Percentiles rank a stretch among this genome's conserved stretches.
Conservation (phyloP, 2,329 filamentous ascomycete genomes). For the Uncinocarpus reesii region DNA sequence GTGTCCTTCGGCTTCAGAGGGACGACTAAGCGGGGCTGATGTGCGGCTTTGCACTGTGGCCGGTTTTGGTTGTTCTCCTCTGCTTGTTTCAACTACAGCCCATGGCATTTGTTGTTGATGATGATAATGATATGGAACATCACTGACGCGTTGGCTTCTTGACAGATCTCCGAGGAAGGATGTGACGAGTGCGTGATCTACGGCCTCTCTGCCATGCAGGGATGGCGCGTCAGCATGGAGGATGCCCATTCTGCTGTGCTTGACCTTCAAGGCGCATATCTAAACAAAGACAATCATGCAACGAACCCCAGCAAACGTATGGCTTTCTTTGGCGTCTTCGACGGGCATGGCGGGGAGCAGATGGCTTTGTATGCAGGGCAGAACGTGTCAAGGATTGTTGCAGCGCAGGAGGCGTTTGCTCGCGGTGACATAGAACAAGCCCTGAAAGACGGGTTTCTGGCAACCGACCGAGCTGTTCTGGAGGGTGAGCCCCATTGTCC, state of each 20-base stretch:
- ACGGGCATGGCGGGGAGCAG: slow-evolving; percentile 94
- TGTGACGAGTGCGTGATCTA: slow-evolving; percentile 88
- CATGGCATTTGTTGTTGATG: slow-evolving; percentile 4
- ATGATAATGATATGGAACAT: slow-evolving; percentile 17
- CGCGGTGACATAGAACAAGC: slow-evolving; percentile 87
- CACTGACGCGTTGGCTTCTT: slow-evolving; percentile 15
- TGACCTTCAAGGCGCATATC: slow-evolving; percentile 61
- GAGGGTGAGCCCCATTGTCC: slow-evolving; percentile 55
- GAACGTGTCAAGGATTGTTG: slow-evolving; percentile 84
- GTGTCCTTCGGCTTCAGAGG: neutral
- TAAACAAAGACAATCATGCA: slow-evolving; percentile 39
- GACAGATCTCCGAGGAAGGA: slow-evolving; percentile 58
- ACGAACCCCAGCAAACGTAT: slow-evolving; percentile 61
- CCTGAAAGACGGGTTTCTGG: slow-evolving; percentile 92
- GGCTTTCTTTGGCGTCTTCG: slow-evolving; percentile 96
- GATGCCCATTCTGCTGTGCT: slow-evolving; percentile 86
- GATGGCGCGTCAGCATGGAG: slow-evolving; percentile 99
- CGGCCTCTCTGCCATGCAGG: slow-evolving; percentile 97
- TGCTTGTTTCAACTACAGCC: slow-evolving; percentile 11
- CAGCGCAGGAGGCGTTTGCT: slow-evolving; percentile 90
- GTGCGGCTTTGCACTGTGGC: slow-evolving; percentile 2
- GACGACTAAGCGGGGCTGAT: slow-evolving; percentile 7
- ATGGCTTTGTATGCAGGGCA: slow-evolving; percentile 88
- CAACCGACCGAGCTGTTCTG: slow-evolving; percentile 88
- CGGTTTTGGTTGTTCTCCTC: slow-evolving; percentile 11